Evolutionary conservation across 768 basidiomycete genomes (phyloP).

Genomic region (Obba rivulosa): DNA sequence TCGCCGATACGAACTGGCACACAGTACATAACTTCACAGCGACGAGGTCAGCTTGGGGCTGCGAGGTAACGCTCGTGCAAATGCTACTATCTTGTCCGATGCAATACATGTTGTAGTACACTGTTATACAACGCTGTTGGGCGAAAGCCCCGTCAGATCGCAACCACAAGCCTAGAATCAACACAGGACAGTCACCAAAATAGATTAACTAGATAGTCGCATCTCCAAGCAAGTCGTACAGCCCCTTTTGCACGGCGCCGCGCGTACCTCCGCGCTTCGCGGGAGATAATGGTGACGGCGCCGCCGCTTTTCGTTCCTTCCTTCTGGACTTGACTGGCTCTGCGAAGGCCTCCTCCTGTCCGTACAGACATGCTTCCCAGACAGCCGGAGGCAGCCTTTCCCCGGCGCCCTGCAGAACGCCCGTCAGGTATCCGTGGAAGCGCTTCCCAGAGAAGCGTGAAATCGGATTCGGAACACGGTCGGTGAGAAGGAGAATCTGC

Average conservation of each 20-base stretch:
- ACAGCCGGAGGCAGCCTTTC: slow-evolving; percentile 25
- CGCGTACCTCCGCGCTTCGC: slow-evolving; percentile 16
- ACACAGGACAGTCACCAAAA: no score
- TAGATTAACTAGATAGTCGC: slow-evolving; percentile 25
- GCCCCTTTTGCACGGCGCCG: slow-evolving; percentile 22
- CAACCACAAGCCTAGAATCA: no score
- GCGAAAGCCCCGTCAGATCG: no score
- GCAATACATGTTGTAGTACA: no score
- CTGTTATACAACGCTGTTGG: no score
- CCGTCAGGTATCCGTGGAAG: slow-evolving; percentile 52
- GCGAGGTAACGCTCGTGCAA: no score
- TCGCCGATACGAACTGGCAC: no score
- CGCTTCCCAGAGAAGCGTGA: slow-evolving; percentile 51
- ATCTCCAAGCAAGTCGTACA: slow-evolving; percentile 40
- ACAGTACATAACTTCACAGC: no score
- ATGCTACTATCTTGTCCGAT: no score
- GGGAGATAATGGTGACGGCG: slow-evolving; percentile 1
- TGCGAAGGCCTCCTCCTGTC: slow-evolving; percentile 43
- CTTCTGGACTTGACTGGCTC: slow-evolving; percentile 43
- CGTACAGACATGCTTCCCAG: slow-evolving; percentile 43
- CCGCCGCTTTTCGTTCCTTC: slow-evolving; percentile 22
- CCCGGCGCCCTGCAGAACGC: slow-evolving; percentile 11
- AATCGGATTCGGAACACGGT: slow-evolving; percentile 40
- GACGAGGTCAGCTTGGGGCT: no score
- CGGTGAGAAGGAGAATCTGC: slow-evolving; percentile 53